Evolutionary conservation across 176 grass and related monocot species (phyloP), one percentile per base, ranked within the genome.

Genomic region (Stipa capillata): DNA sequence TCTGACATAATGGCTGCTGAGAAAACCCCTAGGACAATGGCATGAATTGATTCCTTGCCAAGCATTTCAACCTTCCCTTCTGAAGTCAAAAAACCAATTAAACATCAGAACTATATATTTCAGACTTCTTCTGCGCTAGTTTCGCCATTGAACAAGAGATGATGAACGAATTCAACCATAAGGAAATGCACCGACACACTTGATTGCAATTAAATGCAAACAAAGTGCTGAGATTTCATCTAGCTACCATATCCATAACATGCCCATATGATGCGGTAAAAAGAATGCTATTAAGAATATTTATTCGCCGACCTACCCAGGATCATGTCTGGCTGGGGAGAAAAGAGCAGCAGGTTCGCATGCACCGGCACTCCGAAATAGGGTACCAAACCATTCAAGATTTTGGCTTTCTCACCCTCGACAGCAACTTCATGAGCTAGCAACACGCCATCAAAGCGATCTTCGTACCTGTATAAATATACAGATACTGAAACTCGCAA

Each of bases 1-100:
- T 90, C 88, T 47, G 77, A 61, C 88, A 99, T 87, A 41, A 95
- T 95, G 34, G 92, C 86, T 87, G 75, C 90, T 39, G 92, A 99
- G 69, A 91, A 90, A 91, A 95, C 68, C 37, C 92, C 96, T 45
- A 95, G 80, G 43, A 99, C 81, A 45, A 93, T 49, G 69, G 85
- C 86, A 89, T 99, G 96, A 79, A 99, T 93, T 29, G 96, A 99
- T 56, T 93, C 96, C 77, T 80, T 91, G 14, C 86, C 81, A 57
- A 95, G 84, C 81, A 89, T 84, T 75, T 95, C 88, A 78, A 95
- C 90, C 84, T 89, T 99, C 72, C 92, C 96, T 86, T 95, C 92
- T 95, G 78, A 89, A 74, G 23, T 42, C 78, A 65, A n/a, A 15
- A 59, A 65, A 54, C 60, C 7, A 85, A 8, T 61, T 24, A 86